Evolutionary conservation across 2,329 filamentous ascomycete species (phyloP).

Genomic region (Colletotrichum agaves): DNA sequence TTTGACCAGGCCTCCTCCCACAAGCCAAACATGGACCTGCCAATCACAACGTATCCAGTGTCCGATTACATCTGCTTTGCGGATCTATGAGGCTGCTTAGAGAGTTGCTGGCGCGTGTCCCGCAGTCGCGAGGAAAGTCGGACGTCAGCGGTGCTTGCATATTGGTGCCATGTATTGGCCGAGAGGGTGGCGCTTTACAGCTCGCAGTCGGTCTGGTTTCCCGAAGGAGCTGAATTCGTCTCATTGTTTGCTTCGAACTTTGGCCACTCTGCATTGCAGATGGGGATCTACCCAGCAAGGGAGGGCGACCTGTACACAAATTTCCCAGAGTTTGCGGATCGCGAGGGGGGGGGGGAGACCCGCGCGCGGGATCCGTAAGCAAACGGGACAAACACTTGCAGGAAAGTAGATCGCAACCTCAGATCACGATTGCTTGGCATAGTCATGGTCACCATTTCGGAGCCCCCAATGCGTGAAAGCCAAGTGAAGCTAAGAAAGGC

Average conservation of each 20-base stretch:
- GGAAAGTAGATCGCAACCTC: neutral
- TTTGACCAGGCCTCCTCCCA: too few relatives aligned
- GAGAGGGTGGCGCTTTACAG: neutral
- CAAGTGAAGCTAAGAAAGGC: neutral
- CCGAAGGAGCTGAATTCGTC: constrained; percentile 19
- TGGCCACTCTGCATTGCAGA: neutral
- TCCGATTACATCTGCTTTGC: constrained; percentile 11
- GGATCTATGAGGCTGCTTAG: neutral
- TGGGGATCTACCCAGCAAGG: constrained; percentile 2
- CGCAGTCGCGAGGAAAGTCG: neutral
- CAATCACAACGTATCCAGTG: constrained; percentile 23
- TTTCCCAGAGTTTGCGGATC: neutral
- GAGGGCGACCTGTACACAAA: neutral
- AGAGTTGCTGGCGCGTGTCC: neutral
- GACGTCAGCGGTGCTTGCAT: neutral
- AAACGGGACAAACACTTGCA: neutral
- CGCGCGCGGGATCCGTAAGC: neutral
- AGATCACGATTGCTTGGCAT: neutral
- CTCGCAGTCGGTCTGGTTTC: constrained; percentile 15
- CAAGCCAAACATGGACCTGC: neutral
- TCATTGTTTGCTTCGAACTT: neutral
- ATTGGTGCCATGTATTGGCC: neutral
- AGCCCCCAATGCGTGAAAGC: neutral
- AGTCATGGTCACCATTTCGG: neutral
- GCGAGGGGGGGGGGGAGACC: too few relatives aligned